Conservation (phyloP, 352 stramenopile genomes). For the Phytophthora sojae region DNA sequence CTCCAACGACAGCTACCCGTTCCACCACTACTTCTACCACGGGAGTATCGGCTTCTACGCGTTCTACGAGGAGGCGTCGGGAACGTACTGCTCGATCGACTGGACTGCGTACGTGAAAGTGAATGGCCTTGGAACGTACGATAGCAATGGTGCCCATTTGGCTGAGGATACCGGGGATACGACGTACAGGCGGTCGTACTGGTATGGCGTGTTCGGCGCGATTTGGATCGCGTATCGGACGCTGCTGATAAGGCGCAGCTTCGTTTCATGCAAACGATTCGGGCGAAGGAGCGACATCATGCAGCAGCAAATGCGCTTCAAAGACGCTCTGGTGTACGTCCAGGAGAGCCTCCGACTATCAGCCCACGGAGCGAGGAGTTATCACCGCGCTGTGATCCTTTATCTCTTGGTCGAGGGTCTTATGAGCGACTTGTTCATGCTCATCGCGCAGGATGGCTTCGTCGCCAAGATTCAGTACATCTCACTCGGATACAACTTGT, state of each 20-base stretch:
- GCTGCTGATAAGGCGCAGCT: constrained; percentile 14
- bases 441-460: constrained; percentile 26
- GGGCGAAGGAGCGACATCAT: constrained; percentile 16
- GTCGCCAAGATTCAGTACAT: constrained; percentile 30
- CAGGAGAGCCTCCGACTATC: constrained; percentile 25
- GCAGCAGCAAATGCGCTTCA: constrained; percentile 8
- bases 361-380: constrained; percentile 22
- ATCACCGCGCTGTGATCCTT: constrained; percentile 22
- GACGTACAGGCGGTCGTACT: constrained; percentile 15
- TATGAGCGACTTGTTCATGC: constrained; percentile 34
- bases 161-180: constrained; percentile 4
- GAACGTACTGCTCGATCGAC: constrained; percentile 14
- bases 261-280: constrained; percentile 14
- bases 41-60: constrained; percentile 24
- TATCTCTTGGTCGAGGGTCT: constrained; percentile 33
- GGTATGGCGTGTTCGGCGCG: constrained; percentile 20
- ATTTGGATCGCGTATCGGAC: constrained; percentile 22
- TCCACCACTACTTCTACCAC: constrained; percentile 26
- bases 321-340: constrained; percentile 22
- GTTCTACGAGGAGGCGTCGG: constrained; percentile 20
- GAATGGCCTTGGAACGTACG: constrained; percentile 12
- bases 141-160: constrained; percentile 12
- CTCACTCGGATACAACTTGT: constrained; percentile 24
- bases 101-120: constrained; percentile 9
- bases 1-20: constrained; percentile 1